Base-by-base conservation (phyloP, 306 rosid genomes). In the Cicer chorassanicum region DNA sequence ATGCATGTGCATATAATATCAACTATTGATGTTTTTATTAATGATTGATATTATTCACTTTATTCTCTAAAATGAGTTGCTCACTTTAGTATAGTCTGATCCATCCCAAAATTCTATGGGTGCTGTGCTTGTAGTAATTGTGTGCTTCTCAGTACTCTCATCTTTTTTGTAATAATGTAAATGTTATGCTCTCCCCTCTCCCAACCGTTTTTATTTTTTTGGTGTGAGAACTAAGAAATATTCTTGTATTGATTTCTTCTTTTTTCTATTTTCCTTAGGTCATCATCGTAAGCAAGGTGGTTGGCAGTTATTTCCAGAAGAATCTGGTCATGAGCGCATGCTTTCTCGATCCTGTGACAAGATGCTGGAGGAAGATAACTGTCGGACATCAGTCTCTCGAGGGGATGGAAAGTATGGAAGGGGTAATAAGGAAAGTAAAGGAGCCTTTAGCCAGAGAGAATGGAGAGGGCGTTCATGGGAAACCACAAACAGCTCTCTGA, bases 211-310 rank as follows among this genome's bases (percentile, higher is more conserved):
- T 60, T 29, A 2, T 59, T 38, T 50, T 51, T 55, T 74, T 57
- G 36, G 50, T 70, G 18, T 6, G 29, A 34, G 78, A 75, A 46
- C 56, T 2, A 6, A 39, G 76, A 79, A 42, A 34, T 71, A 54
- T 82, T 70, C 75, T 72, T 82, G 67, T 84, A 83, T 82, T 89
- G 57, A 85, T 86, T 39, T 83, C 55, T 78, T 46, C 18, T 18
- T 70, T 50, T 43, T 50, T 77, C 11, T 73, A 55, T 84, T 86
- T 88, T 82, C 82, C 83, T 89, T 85, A 95, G 99, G 99, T 82
- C 93, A 89, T 84, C 96, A 89, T 84, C 96, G 93, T 80, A 95
- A 84, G 90, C 97, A 86, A 91, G 93, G 90, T 56, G 87, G 91
- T 67, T 94, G 95, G 97, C 96, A 88, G 83, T 53, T 82, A 63